These are phyloP conservation scores for Tricholomella constricta DNA, from an alignment of 768 basidiomycete genomes.

Conservation along the genomic window DNA sequence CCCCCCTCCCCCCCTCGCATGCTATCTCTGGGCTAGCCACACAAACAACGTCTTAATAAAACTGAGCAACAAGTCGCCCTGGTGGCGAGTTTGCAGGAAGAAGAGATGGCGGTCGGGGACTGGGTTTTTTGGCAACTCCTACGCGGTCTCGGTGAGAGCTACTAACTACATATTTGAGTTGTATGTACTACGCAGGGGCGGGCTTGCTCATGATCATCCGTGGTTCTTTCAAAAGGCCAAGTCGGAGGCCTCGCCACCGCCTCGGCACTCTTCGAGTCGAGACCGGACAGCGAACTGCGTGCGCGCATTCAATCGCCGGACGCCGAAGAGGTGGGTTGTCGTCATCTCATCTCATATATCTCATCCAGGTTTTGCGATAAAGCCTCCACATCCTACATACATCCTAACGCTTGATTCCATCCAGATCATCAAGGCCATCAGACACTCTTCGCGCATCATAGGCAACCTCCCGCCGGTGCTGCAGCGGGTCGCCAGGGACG, in stretches of 20 bases:
- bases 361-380: too few species aligned
- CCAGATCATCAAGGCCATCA: slow-evolving; percentile 53
- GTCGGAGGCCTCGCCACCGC: slow-evolving; percentile 61
- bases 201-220: too few species aligned
- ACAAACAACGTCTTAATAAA: too few species aligned
- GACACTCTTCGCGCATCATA: slow-evolving; percentile 54
- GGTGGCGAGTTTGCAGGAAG: slow-evolving; percentile 55
- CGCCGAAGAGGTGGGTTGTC: slow-evolving; percentile 41
- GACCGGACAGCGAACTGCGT: slow-evolving; percentile 46
- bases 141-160: slow-evolving; percentile 58
- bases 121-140: slow-evolving; percentile 61
- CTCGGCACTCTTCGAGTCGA: slow-evolving; percentile 59
- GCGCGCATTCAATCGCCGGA: slow-evolving; percentile 44
- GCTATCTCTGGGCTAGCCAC: too few species aligned
- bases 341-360: not conserved
- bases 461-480: slow-evolving; percentile 44
- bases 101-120: slow-evolving; percentile 58
- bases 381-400: not conserved
- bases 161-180: too few species aligned
- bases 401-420: too few species aligned
- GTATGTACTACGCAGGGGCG: too few species aligned
- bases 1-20: not conserved
- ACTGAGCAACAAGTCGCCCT: slow-evolving; percentile 43
- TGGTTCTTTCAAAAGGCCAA: slow-evolving; percentile 41
- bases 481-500: slow-evolving; percentile 51